Evolutionary conservation across 2,329 filamentous ascomycete genomes (phyloP).

Genomic region (Cladophialophora psammophila): DNA sequence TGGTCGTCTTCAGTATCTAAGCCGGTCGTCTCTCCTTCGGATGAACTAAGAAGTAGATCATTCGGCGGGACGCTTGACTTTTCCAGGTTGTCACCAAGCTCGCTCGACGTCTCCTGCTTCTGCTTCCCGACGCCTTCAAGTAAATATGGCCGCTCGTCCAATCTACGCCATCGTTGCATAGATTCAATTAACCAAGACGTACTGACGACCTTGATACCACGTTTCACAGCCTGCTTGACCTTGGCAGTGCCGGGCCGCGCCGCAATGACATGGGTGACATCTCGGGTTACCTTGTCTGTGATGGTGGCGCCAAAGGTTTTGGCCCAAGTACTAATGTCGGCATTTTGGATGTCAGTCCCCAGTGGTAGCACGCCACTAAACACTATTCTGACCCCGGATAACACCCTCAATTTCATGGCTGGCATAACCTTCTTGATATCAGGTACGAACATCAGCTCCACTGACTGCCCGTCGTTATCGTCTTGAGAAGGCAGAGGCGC

Average conservation of each 20-base stretch:
- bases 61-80: constrained; percentile 49
- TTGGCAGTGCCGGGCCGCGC: constrained; percentile 81
- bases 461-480: constrained; percentile 26
- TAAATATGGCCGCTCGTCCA: constrained; percentile 81
- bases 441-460: constrained; percentile 70
- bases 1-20: constrained; percentile 37
- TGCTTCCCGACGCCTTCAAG: constrained; percentile 67
- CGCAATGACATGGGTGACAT: constrained; percentile 61
- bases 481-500: constrained; percentile 36
- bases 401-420: constrained; percentile 76
- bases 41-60: constrained; percentile 44
- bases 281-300: constrained; percentile 53
- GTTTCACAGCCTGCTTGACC: constrained; percentile 82
- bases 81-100: constrained; percentile 47
- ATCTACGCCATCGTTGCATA: constrained; percentile 79
- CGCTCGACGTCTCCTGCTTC: constrained; percentile 44
- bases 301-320: constrained; percentile 79
- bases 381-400: constrained; percentile 78
- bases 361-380: constrained; percentile 90
- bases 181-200: constrained; percentile 89
- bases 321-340: constrained; percentile 87
- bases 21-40: constrained; percentile 46
- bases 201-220: constrained; percentile 88
- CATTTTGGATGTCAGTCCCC: constrained; percentile 76
- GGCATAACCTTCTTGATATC: constrained; percentile 88